Conservation (phyloP, 2,329 filamentous ascomycete genomes). For the Sporothrix curviconia region DNA sequence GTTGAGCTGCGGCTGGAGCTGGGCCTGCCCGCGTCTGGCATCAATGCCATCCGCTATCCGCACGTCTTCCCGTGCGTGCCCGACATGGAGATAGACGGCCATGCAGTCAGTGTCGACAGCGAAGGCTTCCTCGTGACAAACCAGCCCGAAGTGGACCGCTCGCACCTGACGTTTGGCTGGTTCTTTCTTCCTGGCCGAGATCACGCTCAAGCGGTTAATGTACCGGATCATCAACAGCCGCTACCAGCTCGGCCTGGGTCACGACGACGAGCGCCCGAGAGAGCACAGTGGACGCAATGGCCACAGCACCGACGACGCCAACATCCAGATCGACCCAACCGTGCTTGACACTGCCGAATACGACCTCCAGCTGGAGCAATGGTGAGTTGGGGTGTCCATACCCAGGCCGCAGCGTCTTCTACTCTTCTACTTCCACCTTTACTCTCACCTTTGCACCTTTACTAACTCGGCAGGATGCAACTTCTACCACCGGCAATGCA, state of each 20-base stretch:
- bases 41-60: constrained; percentile 12
- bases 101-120: neutral
- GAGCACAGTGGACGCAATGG: neutral
- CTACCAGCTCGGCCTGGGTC: constrained; percentile 1
- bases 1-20: constrained; percentile 14
- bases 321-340: neutral
- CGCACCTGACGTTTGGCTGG: constrained; percentile 9
- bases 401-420: too few species aligned
- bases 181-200: constrained; percentile 15
- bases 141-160: constrained; percentile 6
- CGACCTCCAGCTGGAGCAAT: constrained; percentile 8
- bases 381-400: too few species aligned
- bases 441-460: neutral
- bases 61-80: constrained; percentile 12
- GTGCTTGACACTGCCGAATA: constrained; percentile 2
- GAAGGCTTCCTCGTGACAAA: neutral
- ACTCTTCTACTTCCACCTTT: too few species aligned
- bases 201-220: constrained; percentile 11
- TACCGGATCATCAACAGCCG: constrained; percentile 11
- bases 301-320: neutral
- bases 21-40: constrained; percentile 11
- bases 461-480: neutral
- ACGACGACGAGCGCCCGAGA: neutral
- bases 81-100: constrained; percentile 1
- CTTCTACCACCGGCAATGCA: constrained; percentile 12